phyloP scores from a whole-genome alignment of 805 yeast species.

The Ascoidea rubescens region DNA sequence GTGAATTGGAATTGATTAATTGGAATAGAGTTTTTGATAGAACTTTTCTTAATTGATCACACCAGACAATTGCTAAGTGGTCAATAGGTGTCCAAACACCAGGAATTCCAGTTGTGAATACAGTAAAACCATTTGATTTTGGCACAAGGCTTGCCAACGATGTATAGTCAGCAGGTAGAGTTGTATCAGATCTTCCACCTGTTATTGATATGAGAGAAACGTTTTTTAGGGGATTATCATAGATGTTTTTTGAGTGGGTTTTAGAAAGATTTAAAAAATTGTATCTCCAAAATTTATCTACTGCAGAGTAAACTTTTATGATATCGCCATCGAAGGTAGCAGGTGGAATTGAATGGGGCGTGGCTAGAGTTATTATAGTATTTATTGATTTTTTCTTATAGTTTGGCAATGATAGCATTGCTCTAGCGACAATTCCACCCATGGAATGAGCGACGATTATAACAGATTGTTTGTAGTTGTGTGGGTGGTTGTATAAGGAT shows the following conservation, averaged over 20 bases:
- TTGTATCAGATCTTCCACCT: conserved; percentile 70
- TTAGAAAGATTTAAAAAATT: conserved; percentile 27
- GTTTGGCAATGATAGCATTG: conserved; percentile 69
- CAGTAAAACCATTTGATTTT: conserved; percentile 62
- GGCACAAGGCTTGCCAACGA: conserved; percentile 62
- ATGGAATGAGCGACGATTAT: conserved; percentile 82
- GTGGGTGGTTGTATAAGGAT: conserved; percentile 34
- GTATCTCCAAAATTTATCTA: conserved; percentile 70
- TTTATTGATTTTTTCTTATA: conserved; percentile 61
- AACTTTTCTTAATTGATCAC: conserved; percentile 66
- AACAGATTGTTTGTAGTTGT: conserved; percentile 45
- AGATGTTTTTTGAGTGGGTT: conserved; percentile 4
- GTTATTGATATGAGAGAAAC: conserved; percentile 74
- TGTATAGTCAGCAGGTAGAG: conserved; percentile 86
- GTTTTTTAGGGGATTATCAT: conserved; percentile 26
- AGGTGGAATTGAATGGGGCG: conserved; percentile 91
- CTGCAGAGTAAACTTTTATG: conserved; percentile 53
- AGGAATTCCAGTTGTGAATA: conserved; percentile 76
- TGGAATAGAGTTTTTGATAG: conserved; percentile 47
- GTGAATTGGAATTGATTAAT: conserved; percentile 33
- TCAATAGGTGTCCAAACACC: conserved; percentile 90
- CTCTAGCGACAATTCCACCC: conserved; percentile 94
- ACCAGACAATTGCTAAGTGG: conserved; percentile 94
- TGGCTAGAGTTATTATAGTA: conserved; percentile 71
- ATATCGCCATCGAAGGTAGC: conserved; percentile 88